Percentiles rank a stretch among this genome's conserved stretches.
These are phyloP conservation scores for Sherardia arvensis DNA, from an alignment of 257 asterid genomes.

Conservation along the genomic window DNA sequence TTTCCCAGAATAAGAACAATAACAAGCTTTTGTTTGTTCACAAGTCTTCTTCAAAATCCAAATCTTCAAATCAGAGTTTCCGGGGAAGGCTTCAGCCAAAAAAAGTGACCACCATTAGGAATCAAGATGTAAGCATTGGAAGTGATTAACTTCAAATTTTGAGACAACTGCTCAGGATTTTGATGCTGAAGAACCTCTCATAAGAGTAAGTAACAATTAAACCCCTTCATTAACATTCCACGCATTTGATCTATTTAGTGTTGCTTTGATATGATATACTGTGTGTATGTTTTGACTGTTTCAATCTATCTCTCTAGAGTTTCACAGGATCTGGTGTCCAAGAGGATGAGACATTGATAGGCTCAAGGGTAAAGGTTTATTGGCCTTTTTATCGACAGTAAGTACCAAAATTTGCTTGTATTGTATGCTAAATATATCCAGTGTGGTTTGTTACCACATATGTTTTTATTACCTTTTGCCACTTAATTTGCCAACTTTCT, in stretches of 20 bases:
- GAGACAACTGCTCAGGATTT: neutral
- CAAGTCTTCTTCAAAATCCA: conserved; percentile 8
- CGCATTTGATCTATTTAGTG: neutral
- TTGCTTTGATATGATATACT: neutral
- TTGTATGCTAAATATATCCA: neutral
- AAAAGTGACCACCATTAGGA: conserved; percentile 15
- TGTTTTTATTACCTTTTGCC: neutral
- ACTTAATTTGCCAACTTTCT: neutral
- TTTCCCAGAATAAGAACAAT: conserved; percentile 19
- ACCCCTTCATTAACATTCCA: neutral
- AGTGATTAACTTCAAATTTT: too few relatives aligned
- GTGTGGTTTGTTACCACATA: neutral
- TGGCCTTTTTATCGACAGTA: conserved; percentile 41
- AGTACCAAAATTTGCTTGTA: conserved; percentile 16
- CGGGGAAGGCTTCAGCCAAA: conserved; percentile 22
- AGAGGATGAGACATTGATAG: conserved; percentile 39
- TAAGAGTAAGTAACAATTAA: conserved; percentile 10
- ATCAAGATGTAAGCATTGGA: conserved; percentile 11
- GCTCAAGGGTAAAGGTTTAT: conserved; percentile 40
- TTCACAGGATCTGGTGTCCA: conserved; percentile 15
- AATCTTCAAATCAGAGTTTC: conserved; percentile 8
- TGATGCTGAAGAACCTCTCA: conserved; percentile 2
- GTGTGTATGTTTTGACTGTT: neutral
- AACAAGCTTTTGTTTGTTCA: conserved; percentile 13
- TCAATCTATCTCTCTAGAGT: conserved; percentile 33